A percentile compares a stretch with the other conserved stretches of the same genome.
These are phyloP conservation scores for Sporormia fimetaria DNA, from an alignment of 495 filamentous ascomycete genomes.

Conservation along the genomic window DNA sequence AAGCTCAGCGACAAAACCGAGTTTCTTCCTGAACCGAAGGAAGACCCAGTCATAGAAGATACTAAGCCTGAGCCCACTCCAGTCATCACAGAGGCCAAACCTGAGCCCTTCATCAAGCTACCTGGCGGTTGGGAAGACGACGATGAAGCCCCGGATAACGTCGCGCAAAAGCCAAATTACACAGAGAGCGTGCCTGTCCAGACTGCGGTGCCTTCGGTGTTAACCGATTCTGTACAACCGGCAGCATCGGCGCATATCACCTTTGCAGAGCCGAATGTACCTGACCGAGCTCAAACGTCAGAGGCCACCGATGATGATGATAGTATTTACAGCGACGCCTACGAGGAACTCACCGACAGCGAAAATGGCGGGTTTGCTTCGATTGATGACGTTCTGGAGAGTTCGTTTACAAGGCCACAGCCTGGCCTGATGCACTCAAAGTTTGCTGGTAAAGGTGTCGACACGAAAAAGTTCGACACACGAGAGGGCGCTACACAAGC, in stretches of 20 bases:
- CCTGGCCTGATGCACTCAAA: constrained; percentile 14
- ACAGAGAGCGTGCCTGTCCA: too few relatives aligned
- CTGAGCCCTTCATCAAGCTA: constrained; percentile 14
- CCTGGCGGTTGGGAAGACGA: constrained; percentile 22
- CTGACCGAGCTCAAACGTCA: constrained; percentile 6
- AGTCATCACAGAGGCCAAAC: constrained; percentile 4
- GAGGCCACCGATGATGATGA: constrained; percentile 40
- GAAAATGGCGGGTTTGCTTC: constrained; percentile 70
- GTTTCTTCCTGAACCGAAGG: too few relatives aligned
- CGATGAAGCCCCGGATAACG: constrained; percentile 5
- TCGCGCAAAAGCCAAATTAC: neutral
- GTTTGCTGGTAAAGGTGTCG: constrained; percentile 13
- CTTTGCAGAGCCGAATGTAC: neutral
- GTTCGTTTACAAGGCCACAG: constrained; percentile 31
- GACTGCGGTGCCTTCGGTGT: too few relatives aligned
- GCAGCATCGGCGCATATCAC: too few relatives aligned
- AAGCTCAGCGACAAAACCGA: too few relatives aligned
- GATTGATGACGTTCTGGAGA: constrained; percentile 72
- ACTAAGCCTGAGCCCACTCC: constrained; percentile 1
- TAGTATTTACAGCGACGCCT: constrained; percentile 82
- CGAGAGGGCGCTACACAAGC: too few relatives aligned
- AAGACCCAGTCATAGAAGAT: too few relatives aligned
- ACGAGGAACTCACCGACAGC: constrained; percentile 58
- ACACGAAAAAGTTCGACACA: too few relatives aligned
- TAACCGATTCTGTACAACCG: too few relatives aligned